A percentile compares a stretch with the other conserved stretches of the same genome.
phyloP scores from a whole-genome alignment of 2,329 filamentous ascomycete genomes.

The Colletotrichum salicis region DNA sequence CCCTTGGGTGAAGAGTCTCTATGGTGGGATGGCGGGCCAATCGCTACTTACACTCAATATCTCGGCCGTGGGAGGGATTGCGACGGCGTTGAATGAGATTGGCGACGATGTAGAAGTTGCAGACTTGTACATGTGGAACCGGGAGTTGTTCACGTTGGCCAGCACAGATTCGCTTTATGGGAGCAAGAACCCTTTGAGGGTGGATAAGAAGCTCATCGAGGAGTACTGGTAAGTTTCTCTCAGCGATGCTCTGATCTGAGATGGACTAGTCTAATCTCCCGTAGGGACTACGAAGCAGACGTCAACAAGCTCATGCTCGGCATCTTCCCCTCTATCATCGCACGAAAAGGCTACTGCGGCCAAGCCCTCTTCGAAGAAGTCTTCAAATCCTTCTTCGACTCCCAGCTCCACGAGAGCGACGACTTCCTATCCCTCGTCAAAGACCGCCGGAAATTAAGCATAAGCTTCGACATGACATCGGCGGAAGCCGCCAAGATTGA shows the following conservation, averaged over 20 bases:
- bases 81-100: slow-evolving; percentile 38
- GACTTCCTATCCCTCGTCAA: slow-evolving; percentile 42
- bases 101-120: slow-evolving; percentile 42
- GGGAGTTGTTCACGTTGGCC: slow-evolving; percentile 49
- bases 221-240: slow-evolving; percentile 43
- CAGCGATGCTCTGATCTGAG: neutral
- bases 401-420: slow-evolving; percentile 40
- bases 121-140: slow-evolving; percentile 51
- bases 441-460: slow-evolving; percentile 41
- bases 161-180: slow-evolving; percentile 54
- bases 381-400: slow-evolving; percentile 44
- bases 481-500: slow-evolving; percentile 45
- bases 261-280: neutral
- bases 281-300: slow-evolving; percentile 43
- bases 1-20: slow-evolving; percentile 39
- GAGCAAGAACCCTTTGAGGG: slow-evolving; percentile 51
- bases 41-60: slow-evolving; percentile 43
- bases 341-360: slow-evolving; percentile 43
- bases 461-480: slow-evolving; percentile 41
- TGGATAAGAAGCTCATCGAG: slow-evolving; percentile 44
- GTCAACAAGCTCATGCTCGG: slow-evolving; percentile 42
- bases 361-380: slow-evolving; percentile 38
- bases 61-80: slow-evolving; percentile 43
- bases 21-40: slow-evolving; percentile 41
- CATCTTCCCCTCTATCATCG: slow-evolving; percentile 43